phyloP scores from a whole-genome alignment of 2,329 filamentous ascomycete genomes.

The Hypoxylon sp. region DNA sequence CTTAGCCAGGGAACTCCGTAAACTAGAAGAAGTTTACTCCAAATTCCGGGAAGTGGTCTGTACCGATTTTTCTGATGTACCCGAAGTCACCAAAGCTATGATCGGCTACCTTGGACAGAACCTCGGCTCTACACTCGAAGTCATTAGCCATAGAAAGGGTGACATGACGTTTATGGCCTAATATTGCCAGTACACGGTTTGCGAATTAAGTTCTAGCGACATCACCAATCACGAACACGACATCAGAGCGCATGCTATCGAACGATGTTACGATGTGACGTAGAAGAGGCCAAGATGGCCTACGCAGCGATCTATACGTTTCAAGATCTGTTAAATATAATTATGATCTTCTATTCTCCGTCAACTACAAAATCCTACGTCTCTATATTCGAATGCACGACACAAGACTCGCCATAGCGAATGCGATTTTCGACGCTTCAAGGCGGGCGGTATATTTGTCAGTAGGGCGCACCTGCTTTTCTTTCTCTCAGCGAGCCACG shows the following conservation, averaged over 20 bases:
- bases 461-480: constrained; percentile 13
- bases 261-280: constrained; percentile 40
- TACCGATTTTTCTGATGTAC: constrained; percentile 58
- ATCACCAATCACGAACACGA: constrained; percentile 12
- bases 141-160: constrained; percentile 58
- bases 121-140: constrained; percentile 61
- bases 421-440: constrained; percentile 29
- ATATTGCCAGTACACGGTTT: neutral
- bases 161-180: constrained; percentile 50
- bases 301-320: constrained; percentile 36
- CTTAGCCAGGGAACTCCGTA: constrained; percentile 63
- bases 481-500: constrained; percentile 17
- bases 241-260: constrained; percentile 17
- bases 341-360: constrained; percentile 22
- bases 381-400: constrained; percentile 4
- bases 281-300: constrained; percentile 26
- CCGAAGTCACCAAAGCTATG: constrained; percentile 63
- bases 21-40: constrained; percentile 63
- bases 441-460: constrained; percentile 25
- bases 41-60: constrained; percentile 61
- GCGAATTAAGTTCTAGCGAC: constrained; percentile 16
- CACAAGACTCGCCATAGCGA: constrained; percentile 24
- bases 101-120: constrained; percentile 62
- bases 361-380: constrained; percentile 10
- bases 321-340: constrained; percentile 31